Evolutionary conservation across 352 stramenopile genomes (phyloP).

Genomic region (Aphanomyces astaci): DNA sequence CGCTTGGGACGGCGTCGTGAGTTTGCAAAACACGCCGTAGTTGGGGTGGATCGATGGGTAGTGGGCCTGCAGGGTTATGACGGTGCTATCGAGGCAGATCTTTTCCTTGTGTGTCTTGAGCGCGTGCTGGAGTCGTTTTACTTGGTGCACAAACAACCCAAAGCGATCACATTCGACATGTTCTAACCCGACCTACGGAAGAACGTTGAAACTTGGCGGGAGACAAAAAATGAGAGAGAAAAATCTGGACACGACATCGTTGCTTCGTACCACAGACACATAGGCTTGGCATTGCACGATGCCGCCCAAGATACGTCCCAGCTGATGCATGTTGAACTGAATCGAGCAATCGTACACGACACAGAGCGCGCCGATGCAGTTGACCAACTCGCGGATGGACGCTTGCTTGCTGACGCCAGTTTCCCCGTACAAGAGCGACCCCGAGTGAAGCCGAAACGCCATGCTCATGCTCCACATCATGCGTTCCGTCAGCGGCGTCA

Average conservation of each 20-base stretch:
- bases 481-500: slow-evolving; percentile 55
- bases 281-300: slow-evolving; percentile 19
- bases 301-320: slow-evolving; percentile 5
- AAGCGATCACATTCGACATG: background rate
- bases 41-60: background rate
- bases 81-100: background rate
- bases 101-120: slow-evolving; percentile 23
- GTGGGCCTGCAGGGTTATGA: slow-evolving; percentile 1
- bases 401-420: slow-evolving; percentile 22
- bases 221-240: background rate
- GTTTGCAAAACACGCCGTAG: slow-evolving; percentile 18
- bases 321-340: slow-evolving; percentile 7
- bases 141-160: slow-evolving; percentile 5
- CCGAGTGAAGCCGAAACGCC: slow-evolving; percentile 45
- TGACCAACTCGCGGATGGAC: slow-evolving; percentile 11
- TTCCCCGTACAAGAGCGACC: slow-evolving; percentile 35
- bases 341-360: slow-evolving; percentile 22
- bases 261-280: background rate
- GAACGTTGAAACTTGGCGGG: background rate
- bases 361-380: background rate
- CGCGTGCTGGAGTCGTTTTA: slow-evolving; percentile 17
- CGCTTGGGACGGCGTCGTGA: background rate
- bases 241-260: background rate
- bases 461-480: slow-evolving; percentile 46
- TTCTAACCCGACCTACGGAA: background rate